These are phyloP conservation scores for Saksenaea oblongispora DNA, from an alignment of 371 early-diverging fungal genomes.

Conservation along the genomic window DNA sequence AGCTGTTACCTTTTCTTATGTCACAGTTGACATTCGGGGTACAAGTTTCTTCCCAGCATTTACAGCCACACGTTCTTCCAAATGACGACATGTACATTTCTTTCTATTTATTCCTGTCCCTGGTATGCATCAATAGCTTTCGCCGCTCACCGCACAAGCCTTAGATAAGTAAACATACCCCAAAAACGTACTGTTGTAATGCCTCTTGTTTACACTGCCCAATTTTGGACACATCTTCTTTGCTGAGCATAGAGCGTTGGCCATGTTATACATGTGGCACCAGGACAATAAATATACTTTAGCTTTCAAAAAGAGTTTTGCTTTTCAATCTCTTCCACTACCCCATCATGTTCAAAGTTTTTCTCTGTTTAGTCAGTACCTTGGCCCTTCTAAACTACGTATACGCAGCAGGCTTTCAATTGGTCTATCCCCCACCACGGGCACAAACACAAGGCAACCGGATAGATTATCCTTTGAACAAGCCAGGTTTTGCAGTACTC, in stretches of 20 bases:
- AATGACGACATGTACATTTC: no score
- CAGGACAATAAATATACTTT: neutral
- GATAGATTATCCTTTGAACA: neutral
- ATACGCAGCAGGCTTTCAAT: neutral
- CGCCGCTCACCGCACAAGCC: no score
- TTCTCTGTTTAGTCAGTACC: neutral
- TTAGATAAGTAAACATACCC: no score
- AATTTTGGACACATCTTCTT: neutral
- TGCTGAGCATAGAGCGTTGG: neutral
- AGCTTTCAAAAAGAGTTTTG: neutral
- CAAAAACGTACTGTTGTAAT: no score
- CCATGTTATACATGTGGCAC: neutral
- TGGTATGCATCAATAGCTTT: no score
- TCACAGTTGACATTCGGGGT: no score
- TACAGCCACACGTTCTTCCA: no score
- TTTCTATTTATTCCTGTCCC: no score
- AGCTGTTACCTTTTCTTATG: no score
- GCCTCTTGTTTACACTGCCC: no score
- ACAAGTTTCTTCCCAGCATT: no score
- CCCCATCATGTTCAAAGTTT: neutral
- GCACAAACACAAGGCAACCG: neutral
- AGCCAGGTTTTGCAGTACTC: neutral
- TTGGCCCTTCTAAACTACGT: neutral
- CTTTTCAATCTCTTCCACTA: neutral
- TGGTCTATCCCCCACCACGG: neutral